Evolutionary conservation across 345 rosid species (phyloP).

Genomic region (Arabidopsis arenosa): DNA sequence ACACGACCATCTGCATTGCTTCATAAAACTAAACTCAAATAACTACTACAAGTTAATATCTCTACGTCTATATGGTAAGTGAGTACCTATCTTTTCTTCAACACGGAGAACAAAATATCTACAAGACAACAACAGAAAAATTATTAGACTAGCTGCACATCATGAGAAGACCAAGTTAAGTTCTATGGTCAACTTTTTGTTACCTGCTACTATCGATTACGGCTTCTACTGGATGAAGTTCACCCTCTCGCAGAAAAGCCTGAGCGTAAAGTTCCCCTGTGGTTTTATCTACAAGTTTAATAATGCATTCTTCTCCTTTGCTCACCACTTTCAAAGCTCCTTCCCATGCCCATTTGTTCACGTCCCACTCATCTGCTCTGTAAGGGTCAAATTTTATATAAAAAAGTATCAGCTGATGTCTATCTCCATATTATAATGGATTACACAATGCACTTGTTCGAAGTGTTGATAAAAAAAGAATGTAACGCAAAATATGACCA

Average conservation of each 20-base stretch:
- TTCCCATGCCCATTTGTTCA: conserved; percentile 99
- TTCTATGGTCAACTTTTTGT: not conserved
- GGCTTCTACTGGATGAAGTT: conserved; percentile 94
- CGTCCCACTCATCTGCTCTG: conserved; percentile 99
- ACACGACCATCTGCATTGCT: conserved; percentile 79
- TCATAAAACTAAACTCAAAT: conserved; percentile 35
- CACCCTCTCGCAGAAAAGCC: conserved; percentile 93
- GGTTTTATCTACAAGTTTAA: conserved; percentile 89
- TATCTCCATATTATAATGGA: conserved; percentile 4
- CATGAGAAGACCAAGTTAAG: conserved; percentile 31
- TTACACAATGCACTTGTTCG: not conserved
- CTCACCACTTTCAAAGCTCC: conserved; percentile 83
- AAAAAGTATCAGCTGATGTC: conserved; percentile 30
- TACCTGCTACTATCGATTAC: conserved; percentile 99
- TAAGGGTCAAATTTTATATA: conserved; percentile 28
- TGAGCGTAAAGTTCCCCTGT: conserved; percentile 92
- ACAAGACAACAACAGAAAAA: conserved; percentile 49
- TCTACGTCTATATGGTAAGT: conserved; percentile 18
- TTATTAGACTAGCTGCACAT: conserved; percentile 1
- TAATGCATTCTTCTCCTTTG: conserved; percentile 97
- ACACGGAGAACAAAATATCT: conserved; percentile 99
- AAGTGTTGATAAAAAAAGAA: conserved; percentile 1
- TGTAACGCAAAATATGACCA: not conserved
- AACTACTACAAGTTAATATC: conserved; percentile 20
- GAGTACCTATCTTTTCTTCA: conserved; percentile 90